phyloP scores from a whole-genome alignment of 306 rosid genomes.

The Quercus wislizeni region DNA sequence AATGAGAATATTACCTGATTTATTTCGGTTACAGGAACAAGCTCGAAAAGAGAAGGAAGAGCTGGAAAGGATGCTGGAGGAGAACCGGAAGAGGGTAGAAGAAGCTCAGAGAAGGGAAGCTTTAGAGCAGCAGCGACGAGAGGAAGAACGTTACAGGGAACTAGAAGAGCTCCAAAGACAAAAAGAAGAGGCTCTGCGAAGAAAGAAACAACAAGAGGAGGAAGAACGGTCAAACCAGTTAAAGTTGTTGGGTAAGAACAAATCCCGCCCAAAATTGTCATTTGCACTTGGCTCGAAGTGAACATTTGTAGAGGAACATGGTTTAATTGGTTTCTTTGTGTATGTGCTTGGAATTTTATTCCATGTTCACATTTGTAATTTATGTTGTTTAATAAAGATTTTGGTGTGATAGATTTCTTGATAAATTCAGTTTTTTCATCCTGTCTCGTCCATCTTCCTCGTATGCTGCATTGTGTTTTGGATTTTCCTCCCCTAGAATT shows the following conservation, averaged over 20 bases:
- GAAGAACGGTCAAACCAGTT: constrained; percentile 80
- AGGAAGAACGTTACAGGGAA: constrained; percentile 92
- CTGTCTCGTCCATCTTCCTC: too few species aligned
- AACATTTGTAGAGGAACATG: constrained; percentile 7
- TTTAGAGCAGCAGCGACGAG: constrained; percentile 87
- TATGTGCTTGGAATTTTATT: constrained; percentile 11
- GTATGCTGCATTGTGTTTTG: too few species aligned
- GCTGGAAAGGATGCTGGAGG: constrained; percentile 81
- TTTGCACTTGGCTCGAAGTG: constrained; percentile 92
- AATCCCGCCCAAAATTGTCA: constrained; percentile 90
- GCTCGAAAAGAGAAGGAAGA: constrained; percentile 73
- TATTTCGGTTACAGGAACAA: constrained; percentile 54
- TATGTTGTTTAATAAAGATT: neutral
- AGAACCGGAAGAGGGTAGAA: constrained; percentile 75
- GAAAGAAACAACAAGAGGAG: constrained; percentile 89
- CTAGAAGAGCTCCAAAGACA: constrained; percentile 98
- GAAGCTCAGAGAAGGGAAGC: constrained; percentile 93
- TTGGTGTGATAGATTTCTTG: neutral
- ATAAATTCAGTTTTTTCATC: too few species aligned
- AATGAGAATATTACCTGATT: neutral
- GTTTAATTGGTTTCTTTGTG: neutral
- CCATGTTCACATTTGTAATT: constrained; percentile 27
- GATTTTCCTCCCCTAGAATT: too few species aligned
- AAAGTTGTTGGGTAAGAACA: constrained; percentile 93
- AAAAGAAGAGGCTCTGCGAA: constrained; percentile 82